Conservation (phyloP, 805 yeast species). For the Candida vartiovaarae region DNA sequence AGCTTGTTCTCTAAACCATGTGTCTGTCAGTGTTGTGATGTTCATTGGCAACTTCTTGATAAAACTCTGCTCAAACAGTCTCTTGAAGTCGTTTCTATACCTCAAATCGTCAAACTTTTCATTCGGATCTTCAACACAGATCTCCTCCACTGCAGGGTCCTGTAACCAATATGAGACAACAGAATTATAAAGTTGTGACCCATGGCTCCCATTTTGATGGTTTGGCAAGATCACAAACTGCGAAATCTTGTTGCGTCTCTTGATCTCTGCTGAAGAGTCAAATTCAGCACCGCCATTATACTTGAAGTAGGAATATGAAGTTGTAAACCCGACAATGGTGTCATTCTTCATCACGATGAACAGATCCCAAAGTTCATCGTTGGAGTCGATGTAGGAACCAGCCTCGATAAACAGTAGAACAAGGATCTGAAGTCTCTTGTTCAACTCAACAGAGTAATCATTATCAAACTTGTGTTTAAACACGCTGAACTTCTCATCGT, state of each 20-base stretch:
- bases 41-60: conserved; percentile 23
- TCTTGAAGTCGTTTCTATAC: conserved; percentile 67
- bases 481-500: conserved; percentile 37
- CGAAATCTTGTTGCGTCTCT: conserved; percentile 66
- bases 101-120: conserved; percentile 88
- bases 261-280: conserved; percentile 31
- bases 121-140: conserved; percentile 92
- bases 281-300: conserved; percentile 50
- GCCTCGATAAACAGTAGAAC: conserved; percentile 88
- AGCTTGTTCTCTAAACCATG: conserved; percentile 37
- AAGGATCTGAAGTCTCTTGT: conserved; percentile 67
- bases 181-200: conserved; percentile 54
- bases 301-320: conserved; percentile 79
- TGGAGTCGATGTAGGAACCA: conserved; percentile 76
- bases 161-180: conserved; percentile 49
- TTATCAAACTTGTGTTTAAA: conserved; percentile 36
- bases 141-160: conserved; percentile 50
- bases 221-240: conserved; percentile 86
- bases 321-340: conserved; percentile 67
- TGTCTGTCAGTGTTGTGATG: conserved; percentile 21
- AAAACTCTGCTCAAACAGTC: conserved; percentile 32
- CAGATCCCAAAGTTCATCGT: conserved; percentile 76
- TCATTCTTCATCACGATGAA: conserved; percentile 40
- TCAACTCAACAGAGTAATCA: conserved; percentile 42
- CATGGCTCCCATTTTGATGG: conserved; percentile 68